phyloP scores from a whole-genome alignment of 2,329 filamentous ascomycete species.

The Penicillium sp. region DNA sequence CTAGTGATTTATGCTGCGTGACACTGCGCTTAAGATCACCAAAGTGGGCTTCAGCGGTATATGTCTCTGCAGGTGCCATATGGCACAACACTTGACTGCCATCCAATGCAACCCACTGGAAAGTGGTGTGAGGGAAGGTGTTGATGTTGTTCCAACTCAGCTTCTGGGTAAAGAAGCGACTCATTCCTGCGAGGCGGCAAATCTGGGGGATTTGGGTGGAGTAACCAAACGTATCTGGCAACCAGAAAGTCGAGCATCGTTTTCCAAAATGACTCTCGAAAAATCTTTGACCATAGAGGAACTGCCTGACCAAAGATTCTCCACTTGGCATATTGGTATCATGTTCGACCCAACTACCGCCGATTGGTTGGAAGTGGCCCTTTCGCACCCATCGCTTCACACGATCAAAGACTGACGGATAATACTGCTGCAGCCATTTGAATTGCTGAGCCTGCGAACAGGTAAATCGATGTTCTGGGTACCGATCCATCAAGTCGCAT shows the following conservation, averaged over 20 bases:
- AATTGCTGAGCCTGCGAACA: constrained; percentile 96
- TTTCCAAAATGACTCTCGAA: constrained; percentile 91
- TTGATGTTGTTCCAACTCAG: constrained; percentile 99
- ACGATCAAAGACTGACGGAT: constrained; percentile 83
- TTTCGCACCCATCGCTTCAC: constrained; percentile 89
- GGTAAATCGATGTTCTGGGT: constrained; percentile 88
- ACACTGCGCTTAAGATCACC: constrained; percentile 89
- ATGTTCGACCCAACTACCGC: constrained; percentile 98
- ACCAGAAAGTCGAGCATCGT: constrained; percentile 89
- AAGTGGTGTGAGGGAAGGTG: constrained; percentile 96
- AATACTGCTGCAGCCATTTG: constrained; percentile 91
- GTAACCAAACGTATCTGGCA: constrained; percentile 97
- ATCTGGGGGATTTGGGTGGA: constrained; percentile 92
- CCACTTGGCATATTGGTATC: constrained; percentile 97
- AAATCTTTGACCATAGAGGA: constrained; percentile 91
- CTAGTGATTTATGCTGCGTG: constrained; percentile 90
- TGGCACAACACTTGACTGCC: constrained; percentile 96
- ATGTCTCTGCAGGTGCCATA: constrained; percentile 94
- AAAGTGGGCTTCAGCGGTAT: constrained; percentile 91
- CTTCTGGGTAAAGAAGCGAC: constrained; percentile 95
- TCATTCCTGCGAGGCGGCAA: constrained; percentile 93
- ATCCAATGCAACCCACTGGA: constrained; percentile 96
- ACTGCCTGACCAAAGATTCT: constrained; percentile 90
- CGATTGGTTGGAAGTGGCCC: constrained; percentile 89
- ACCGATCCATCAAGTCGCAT: constrained; percentile 90